Evolutionary conservation across 2,329 filamentous ascomycete genomes (phyloP).

Genomic region (Aspergillus candidus): DNA sequence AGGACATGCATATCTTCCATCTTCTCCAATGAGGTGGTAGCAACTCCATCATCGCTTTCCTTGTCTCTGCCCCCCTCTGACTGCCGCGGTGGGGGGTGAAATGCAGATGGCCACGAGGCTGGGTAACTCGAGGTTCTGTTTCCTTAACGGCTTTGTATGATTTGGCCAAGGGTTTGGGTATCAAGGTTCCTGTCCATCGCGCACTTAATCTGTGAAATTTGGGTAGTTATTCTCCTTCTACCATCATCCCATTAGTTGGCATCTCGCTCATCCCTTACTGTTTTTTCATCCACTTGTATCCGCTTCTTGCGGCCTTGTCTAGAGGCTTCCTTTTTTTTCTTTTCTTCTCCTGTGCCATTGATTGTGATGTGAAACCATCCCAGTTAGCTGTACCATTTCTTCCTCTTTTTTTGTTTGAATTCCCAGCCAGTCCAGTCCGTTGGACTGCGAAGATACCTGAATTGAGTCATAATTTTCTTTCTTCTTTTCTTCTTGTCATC

Average conservation of each 20-base stretch:
- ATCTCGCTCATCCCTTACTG: neutral
- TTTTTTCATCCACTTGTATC: slow-evolving; percentile 1
- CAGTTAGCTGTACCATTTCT: slow-evolving; percentile 4
- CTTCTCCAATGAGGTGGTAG: slow-evolving; percentile 6
- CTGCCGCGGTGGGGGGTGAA: too few species aligned
- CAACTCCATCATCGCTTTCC: too few species aligned
- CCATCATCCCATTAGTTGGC: neutral
- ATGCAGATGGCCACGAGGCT: too few species aligned
- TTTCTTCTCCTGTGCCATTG: slow-evolving; percentile 8
- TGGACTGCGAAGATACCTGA: slow-evolving; percentile 31
- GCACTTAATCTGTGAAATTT: too few species aligned
- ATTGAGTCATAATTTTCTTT: slow-evolving; percentile 19
- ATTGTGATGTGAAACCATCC: slow-evolving; percentile 11
- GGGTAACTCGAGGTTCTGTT: slow-evolving; percentile 4
- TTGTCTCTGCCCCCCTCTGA: too few species aligned
- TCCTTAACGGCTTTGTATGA: slow-evolving; percentile 13
- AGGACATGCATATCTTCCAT: slow-evolving; percentile 1
- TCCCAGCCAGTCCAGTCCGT: slow-evolving; percentile 19
- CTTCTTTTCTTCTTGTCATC: slow-evolving; percentile 7
- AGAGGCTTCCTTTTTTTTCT: neutral
- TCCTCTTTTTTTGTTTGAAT: slow-evolving; percentile 14
- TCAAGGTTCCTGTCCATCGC: too few species aligned
- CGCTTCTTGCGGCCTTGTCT: neutral
- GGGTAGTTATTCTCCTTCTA: neutral
- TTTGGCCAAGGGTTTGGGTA: too few species aligned